These are phyloP conservation scores for Colletotrichum higginsianum DNA, from an alignment of 2,329 filamentous ascomycete genomes.

Conservation along the genomic window DNA sequence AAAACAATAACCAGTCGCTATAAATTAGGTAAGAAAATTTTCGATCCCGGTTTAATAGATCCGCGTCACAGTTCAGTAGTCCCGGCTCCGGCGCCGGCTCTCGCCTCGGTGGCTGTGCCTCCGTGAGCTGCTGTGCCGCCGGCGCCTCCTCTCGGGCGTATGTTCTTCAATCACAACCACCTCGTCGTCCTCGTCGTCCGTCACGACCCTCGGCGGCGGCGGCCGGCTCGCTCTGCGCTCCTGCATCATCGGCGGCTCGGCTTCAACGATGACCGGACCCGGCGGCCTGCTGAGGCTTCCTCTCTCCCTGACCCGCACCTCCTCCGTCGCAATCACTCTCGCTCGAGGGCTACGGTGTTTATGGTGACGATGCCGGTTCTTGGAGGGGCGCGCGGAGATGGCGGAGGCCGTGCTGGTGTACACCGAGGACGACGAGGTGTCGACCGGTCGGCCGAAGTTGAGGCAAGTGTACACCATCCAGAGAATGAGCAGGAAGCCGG, in stretches of 20 bases:
- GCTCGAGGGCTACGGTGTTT: constrained; percentile 36
- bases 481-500: constrained; percentile 67
- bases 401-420: constrained; percentile 45
- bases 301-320: constrained; percentile 48
- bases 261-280: constrained; percentile 48
- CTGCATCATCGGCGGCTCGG: constrained; percentile 44
- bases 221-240: constrained; percentile 42
- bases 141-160: constrained; percentile 48
- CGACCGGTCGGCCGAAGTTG: constrained; percentile 57
- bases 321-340: constrained; percentile 49
- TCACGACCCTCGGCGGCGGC: constrained; percentile 48
- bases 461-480: constrained; percentile 67
- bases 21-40: neutral
- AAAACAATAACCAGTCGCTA: neutral
- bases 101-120: constrained; percentile 33
- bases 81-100: constrained; percentile 35
- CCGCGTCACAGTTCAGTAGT: constrained; percentile 23
- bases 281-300: constrained; percentile 32
- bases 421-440: constrained; percentile 40
- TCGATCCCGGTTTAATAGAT: neutral
- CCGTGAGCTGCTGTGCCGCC: constrained; percentile 44
- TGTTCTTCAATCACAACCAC: constrained; percentile 55
- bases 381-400: constrained; percentile 44
- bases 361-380: constrained; percentile 32
- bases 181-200: constrained; percentile 49